phyloP scores from a whole-genome alignment of 805 yeast genomes.

The Candida nitratophila region DNA sequence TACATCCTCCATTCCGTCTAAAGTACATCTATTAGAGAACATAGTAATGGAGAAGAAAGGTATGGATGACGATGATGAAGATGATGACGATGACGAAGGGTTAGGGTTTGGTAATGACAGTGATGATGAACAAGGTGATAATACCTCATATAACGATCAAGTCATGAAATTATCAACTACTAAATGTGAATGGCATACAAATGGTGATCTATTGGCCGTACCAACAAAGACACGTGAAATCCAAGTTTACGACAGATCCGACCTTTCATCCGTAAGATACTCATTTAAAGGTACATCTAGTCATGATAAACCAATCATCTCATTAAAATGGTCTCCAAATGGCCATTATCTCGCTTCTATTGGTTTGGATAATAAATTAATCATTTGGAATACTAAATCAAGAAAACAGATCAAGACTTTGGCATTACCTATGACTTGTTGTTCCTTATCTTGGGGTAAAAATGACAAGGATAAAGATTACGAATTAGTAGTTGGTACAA shows the following conservation, averaged over 20 bases:
- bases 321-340: conserved; percentile 54
- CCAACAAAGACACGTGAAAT: conserved; percentile 48
- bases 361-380: conserved; percentile 41
- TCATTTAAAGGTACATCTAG: conserved; percentile 19
- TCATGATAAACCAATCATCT: conserved; percentile 33
- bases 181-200: conserved; percentile 61
- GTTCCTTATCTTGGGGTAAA: conserved; percentile 28
- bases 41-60: conserved; percentile 31
- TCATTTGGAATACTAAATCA: conserved; percentile 47
- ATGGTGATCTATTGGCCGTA: conserved; percentile 62
- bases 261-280: conserved; percentile 19
- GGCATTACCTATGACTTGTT: conserved; percentile 13
- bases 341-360: conserved; percentile 56
- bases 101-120: background rate
- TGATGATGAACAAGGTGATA: conserved; percentile 31
- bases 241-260: conserved; percentile 34
- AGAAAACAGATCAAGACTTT: conserved; percentile 27
- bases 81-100: conserved; percentile 20
- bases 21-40: conserved; percentile 36
- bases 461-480: conserved; percentile 7
- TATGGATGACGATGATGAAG: conserved; percentile 23
- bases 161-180: conserved; percentile 27
- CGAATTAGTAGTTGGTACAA: conserved; percentile 34
- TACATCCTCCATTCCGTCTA: conserved; percentile 47
- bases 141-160: conserved; percentile 7